Evolutionary conservation across 371 early-diverging fungal species (phyloP).

Genomic region (Zychaea mexicana): DNA sequence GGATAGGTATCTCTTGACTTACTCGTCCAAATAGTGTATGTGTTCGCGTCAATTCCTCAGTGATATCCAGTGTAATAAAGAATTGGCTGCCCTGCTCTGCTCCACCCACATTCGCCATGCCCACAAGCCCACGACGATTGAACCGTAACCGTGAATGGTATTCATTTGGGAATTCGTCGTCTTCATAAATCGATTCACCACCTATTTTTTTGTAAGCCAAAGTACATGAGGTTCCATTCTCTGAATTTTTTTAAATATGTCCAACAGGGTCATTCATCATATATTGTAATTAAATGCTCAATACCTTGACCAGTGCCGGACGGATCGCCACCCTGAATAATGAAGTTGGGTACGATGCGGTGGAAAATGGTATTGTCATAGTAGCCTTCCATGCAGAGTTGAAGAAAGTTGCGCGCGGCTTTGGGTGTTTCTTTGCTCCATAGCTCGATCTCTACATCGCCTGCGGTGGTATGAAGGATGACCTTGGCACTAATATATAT

Average conservation of each 20-base stretch:
- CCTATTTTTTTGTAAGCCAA: conserved; percentile 63
- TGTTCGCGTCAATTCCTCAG: conserved; percentile 83
- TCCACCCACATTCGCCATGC: conserved; percentile 86
- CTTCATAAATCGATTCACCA: conserved; percentile 87
- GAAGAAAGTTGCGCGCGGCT: conserved; percentile 92
- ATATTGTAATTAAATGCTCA: neutral
- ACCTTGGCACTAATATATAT: conserved; percentile 76
- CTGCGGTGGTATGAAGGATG: conserved; percentile 82
- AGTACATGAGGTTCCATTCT: too few species aligned
- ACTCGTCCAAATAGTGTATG: conserved; percentile 94
- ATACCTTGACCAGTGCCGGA: conserved; percentile 77
- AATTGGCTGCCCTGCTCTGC: conserved; percentile 90
- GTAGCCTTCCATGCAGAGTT: conserved; percentile 82
- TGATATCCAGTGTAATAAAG: conserved; percentile 89
- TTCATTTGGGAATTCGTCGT: conserved; percentile 83
- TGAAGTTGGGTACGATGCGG: conserved; percentile 84
- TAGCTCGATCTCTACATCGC: conserved; percentile 91
- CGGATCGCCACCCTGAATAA: conserved; percentile 98
- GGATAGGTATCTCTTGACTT: neutral
- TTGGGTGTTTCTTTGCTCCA: conserved; percentile 94
- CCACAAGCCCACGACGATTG: conserved; percentile 85
- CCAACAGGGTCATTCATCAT: too few species aligned
- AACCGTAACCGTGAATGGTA: conserved; percentile 91
- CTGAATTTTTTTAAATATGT: too few species aligned
- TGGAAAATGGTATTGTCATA: conserved; percentile 90